Evolutionary conservation across 176 grass and related monocot genomes (phyloP).

Genomic region (Urochloa ruziziensis): DNA sequence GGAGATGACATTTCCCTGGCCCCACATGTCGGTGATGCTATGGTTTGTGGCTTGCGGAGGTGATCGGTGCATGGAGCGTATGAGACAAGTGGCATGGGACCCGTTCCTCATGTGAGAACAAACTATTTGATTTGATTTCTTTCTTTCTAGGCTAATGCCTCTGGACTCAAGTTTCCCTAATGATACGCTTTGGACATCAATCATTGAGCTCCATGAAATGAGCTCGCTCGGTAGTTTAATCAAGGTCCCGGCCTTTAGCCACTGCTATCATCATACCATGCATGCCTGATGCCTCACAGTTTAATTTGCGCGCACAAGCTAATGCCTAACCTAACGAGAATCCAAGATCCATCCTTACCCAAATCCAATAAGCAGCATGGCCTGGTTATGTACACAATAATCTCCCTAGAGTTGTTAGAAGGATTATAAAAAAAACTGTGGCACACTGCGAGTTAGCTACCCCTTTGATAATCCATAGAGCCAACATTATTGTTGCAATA

Average conservation of each 20-base stretch:
- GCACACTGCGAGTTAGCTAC: not conserved
- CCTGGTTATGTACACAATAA: not conserved
- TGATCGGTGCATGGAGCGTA: not conserved
- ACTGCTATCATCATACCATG: constrained; percentile 11
- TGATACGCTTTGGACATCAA: constrained; percentile 61
- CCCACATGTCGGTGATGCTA: not conserved
- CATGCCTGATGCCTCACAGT: not conserved
- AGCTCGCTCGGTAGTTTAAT: constrained; percentile 25
- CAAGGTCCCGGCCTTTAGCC: not conserved
- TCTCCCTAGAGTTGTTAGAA: not conserved
- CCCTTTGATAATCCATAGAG: not conserved
- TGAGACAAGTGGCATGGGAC: not conserved
- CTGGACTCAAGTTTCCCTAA: constrained; percentile 45
- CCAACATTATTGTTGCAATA: not conserved
- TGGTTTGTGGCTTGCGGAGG: not conserved
- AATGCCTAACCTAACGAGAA: constrained; percentile 34
- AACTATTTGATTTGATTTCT: constrained; percentile 29
- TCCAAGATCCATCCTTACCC: constrained; percentile 32
- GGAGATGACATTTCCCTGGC: fast-evolving
- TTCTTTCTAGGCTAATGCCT: constrained; percentile 30
- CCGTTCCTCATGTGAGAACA: constrained; percentile 29
- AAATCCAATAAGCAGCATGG: not conserved
- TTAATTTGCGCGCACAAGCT: not conserved
- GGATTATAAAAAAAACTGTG: not conserved
- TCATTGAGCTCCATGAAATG: constrained; percentile 46